Evolutionary conservation across 306 rosid genomes (phyloP).

Genomic region (Canavalia gladiata): DNA sequence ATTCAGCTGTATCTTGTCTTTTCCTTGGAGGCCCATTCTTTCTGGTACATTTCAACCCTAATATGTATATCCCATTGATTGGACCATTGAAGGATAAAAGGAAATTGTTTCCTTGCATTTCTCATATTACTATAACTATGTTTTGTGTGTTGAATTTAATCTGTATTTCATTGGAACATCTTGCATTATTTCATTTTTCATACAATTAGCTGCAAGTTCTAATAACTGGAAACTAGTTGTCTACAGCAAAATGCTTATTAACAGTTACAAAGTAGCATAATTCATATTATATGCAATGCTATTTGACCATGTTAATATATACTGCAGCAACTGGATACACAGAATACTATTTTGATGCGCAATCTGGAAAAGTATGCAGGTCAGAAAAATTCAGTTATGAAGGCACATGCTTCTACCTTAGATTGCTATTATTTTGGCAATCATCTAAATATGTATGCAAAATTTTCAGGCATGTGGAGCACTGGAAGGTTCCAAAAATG

Average conservation of each 20-base stretch:
- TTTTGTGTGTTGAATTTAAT: not conserved
- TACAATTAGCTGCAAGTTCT: not conserved
- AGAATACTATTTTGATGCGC: constrained; percentile 79
- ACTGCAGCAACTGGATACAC: constrained; percentile 96
- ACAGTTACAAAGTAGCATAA: not conserved
- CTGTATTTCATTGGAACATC: not conserved
- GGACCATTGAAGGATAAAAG: not conserved
- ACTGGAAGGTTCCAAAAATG: constrained; percentile 97
- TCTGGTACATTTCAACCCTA: constrained; percentile 67
- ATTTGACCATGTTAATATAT: constrained; percentile 38
- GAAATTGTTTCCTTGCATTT: constrained; percentile 6
- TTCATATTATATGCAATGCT: constrained; percentile 10
- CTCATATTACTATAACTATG: not conserved
- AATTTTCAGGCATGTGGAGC: constrained; percentile 81
- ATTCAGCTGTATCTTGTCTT: constrained; percentile 79
- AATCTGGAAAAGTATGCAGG: constrained; percentile 92
- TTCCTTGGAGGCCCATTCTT: constrained; percentile 98
- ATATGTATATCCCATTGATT: constrained; percentile 7
- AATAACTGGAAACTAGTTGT: constrained; percentile 13
- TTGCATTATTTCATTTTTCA: not conserved
- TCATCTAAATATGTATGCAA: constrained; percentile 25
- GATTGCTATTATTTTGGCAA: constrained; percentile 10
- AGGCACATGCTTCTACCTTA: constrained; percentile 16
- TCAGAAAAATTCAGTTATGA: constrained; percentile 52
- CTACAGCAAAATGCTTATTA: constrained; percentile 20